phyloP scores from a whole-genome alignment of 306 rosid genomes.

The Glycyrrhiza uralensis region DNA sequence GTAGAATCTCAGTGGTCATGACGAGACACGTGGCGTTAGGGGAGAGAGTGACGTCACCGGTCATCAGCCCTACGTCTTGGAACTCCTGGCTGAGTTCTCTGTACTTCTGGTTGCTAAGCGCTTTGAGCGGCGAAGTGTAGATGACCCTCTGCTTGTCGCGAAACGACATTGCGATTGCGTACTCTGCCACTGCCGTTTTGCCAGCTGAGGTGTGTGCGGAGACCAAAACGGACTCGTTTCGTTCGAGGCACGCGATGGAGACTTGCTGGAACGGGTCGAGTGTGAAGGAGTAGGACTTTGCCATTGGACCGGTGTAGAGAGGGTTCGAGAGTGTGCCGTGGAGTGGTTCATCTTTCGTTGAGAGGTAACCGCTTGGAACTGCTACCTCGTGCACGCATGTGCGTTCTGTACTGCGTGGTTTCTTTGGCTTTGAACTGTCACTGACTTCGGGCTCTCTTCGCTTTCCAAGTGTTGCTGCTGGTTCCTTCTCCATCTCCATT shows the following conservation, averaged over 20 bases:
- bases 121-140: conserved; percentile 89
- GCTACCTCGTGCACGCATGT: conserved; percentile 96
- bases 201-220: conserved; percentile 99
- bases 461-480: conserved; percentile 47
- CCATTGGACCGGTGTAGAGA: conserved; percentile 50
- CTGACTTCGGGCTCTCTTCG: conserved; percentile 37
- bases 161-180: conserved; percentile 94
- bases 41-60: conserved; percentile 89
- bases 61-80: conserved; percentile 85
- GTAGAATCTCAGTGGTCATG: conserved; percentile 89
- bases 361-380: conserved; percentile 58
- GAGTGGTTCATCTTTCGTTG: conserved; percentile 52
- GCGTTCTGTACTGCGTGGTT: conserved; percentile 45
- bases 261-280: conserved; percentile 93
- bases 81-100: conserved; percentile 86
- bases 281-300: conserved; percentile 62
- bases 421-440: conserved; percentile 10
- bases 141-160: conserved; percentile 85
- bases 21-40: conserved; percentile 87
- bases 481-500: conserved; percentile 51
- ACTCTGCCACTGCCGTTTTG: conserved; percentile 94
- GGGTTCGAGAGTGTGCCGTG: conserved; percentile 85
- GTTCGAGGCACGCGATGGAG: conserved; percentile 81
- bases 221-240: conserved; percentile 85
- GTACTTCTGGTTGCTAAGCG: conserved; percentile 89